Conservation (phyloP, 192 early-diverging fungal species). For the Backusella circina region DNA sequence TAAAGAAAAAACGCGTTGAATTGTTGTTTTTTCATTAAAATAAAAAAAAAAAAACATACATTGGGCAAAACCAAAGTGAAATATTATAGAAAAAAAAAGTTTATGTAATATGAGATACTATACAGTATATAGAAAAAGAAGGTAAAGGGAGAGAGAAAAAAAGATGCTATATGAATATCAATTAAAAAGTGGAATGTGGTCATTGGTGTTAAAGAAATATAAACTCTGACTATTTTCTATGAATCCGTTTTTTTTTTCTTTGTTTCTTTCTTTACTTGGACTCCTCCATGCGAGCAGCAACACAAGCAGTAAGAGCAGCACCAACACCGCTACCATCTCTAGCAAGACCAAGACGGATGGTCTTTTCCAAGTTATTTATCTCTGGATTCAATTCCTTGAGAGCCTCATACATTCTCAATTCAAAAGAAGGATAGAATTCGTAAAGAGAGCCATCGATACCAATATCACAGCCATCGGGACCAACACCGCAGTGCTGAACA, state of each 20-base stretch:
- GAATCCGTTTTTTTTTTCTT: not conserved
- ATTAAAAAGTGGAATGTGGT: not conserved
- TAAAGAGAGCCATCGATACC: constrained; percentile 68
- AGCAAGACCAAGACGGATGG: constrained; percentile 27
- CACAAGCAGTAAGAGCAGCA: constrained; percentile 34
- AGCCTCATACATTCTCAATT: constrained; percentile 69
- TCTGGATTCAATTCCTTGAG: constrained; percentile 64
- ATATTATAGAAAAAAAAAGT: not conserved
- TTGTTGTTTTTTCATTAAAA: not conserved
- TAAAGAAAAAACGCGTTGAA: not conserved
- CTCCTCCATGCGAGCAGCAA: constrained; percentile 20
- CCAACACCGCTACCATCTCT: constrained; percentile 41
- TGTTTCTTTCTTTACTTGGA: not conserved
- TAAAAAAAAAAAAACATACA: not conserved
- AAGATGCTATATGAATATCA: not conserved
- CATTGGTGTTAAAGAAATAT: not conserved
- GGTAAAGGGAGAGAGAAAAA: not conserved
- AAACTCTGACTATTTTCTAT: not conserved
- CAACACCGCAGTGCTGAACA: constrained; percentile 56
- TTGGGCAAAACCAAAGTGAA: not conserved
- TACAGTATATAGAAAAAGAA: not conserved
- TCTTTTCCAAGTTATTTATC: constrained; percentile 12
- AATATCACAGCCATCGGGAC: constrained; percentile 53
- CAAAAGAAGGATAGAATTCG: constrained; percentile 61
- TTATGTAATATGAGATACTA: not conserved